Percentiles rank a stretch among this genome's conserved stretches.
phyloP scores from a whole-genome alignment of 2,329 filamentous ascomycete species.

The Pseudovirgaria hyperparasitica region DNA sequence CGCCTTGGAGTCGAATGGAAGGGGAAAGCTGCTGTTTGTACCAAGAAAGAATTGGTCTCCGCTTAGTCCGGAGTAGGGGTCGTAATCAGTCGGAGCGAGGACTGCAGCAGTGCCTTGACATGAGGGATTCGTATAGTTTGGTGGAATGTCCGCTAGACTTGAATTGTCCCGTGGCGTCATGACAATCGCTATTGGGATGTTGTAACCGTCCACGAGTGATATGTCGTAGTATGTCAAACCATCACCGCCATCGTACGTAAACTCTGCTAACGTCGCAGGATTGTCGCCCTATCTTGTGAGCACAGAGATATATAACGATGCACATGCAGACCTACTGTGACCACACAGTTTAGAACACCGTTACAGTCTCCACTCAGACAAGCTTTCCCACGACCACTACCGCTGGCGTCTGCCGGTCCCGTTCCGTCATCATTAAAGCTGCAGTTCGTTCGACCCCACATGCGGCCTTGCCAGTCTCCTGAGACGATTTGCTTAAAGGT shows the following conservation, averaged over 20 bases:
- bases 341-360: slow-evolving; percentile 54
- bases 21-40: slow-evolving; percentile 52
- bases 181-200: slow-evolving; percentile 53
- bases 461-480: slow-evolving; percentile 64
- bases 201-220: slow-evolving; percentile 75
- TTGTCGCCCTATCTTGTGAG: slow-evolving; percentile 47
- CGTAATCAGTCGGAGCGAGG: slow-evolving; percentile 30
- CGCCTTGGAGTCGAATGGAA: slow-evolving; percentile 51
- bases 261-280: slow-evolving; percentile 68
- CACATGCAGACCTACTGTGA: slow-evolving; percentile 41
- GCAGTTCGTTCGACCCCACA: slow-evolving; percentile 80
- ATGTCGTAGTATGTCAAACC: slow-evolving; percentile 73
- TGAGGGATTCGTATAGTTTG: slow-evolving; percentile 63
- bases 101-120: slow-evolving; percentile 62
- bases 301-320: slow-evolving; percentile 2
- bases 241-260: slow-evolving; percentile 57
- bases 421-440: slow-evolving; percentile 55
- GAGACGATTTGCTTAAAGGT: slow-evolving; percentile 52
- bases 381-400: slow-evolving; percentile 38
- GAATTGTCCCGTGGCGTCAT: slow-evolving; percentile 43
- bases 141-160: slow-evolving; percentile 49
- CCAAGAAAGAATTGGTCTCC: slow-evolving; percentile 41
- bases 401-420: slow-evolving; percentile 32
- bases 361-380: slow-evolving; percentile 70
- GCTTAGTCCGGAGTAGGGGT: slow-evolving; percentile 36